A percentile compares a stretch with the other conserved stretches of the same genome.
Evolutionary conservation across 768 basidiomycete genomes (phyloP).

Genomic region (Tulasnella calospora): DNA sequence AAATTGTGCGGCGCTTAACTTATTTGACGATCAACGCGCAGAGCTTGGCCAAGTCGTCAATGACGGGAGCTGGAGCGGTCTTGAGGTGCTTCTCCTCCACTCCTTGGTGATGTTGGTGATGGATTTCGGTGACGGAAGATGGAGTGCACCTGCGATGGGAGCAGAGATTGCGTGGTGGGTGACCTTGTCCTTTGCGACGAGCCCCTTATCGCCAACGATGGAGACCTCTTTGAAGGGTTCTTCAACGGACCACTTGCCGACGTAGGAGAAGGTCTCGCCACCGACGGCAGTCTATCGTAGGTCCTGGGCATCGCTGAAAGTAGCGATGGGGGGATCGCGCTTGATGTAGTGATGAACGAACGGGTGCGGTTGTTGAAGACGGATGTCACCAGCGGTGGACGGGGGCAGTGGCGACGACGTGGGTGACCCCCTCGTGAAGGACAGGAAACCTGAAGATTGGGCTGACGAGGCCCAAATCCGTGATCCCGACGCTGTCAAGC

Average conservation of each 20-base stretch:
- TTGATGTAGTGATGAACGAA: too few relatives aligned
- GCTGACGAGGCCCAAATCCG: constrained; percentile 82
- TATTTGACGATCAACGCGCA: constrained; percentile 92
- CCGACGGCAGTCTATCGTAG: constrained; percentile 93
- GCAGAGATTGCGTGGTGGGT: constrained; percentile 99
- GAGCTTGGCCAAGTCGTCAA: constrained; percentile 85
- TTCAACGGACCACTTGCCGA: constrained; percentile 96
- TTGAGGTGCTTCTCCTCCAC: constrained; percentile 95
- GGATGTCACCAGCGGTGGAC: too few relatives aligned
- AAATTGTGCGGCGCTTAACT: constrained; percentile 35
- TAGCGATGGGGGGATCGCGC: too few relatives aligned
- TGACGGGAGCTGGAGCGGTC: constrained; percentile 71
- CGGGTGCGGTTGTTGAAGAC: too few relatives aligned
- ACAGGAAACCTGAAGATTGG: constrained; percentile 88
- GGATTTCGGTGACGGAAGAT: constrained; percentile 99
- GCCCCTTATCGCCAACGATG: constrained; percentile 79
- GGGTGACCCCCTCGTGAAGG: too few relatives aligned
- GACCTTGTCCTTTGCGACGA: constrained; percentile 94
- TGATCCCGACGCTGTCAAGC: constrained; percentile 84
- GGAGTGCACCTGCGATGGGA: constrained; percentile 92
- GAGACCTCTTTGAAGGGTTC: constrained; percentile 47
- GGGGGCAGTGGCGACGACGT: too few relatives aligned
- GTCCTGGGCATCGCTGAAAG: too few relatives aligned
- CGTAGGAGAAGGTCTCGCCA: constrained; percentile 93
- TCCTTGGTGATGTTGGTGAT: constrained; percentile 83